phyloP scores from a whole-genome alignment of 139 green algal species.

The Closterium sp. region DNA sequence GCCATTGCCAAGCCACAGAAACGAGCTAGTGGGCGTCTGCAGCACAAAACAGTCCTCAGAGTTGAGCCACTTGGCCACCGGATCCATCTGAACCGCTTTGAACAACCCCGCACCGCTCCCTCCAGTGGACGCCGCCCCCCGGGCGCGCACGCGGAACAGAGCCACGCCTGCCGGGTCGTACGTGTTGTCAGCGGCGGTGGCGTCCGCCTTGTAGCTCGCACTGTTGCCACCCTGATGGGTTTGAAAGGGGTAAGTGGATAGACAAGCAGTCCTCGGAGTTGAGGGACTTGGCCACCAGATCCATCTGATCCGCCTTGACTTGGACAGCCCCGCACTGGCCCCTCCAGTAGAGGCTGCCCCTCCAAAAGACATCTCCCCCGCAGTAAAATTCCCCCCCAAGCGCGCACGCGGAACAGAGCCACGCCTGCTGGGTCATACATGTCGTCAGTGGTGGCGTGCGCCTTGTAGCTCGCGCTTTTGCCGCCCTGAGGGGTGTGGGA shows the following conservation, averaged over 20 bases:
- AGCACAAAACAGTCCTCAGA: constrained; percentile 53
- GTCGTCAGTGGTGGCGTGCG: too few relatives aligned
- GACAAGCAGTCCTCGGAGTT: too few relatives aligned
- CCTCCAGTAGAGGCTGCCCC: too few relatives aligned
- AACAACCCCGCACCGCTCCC: not conserved
- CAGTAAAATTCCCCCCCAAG: too few relatives aligned
- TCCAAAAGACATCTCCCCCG: too few relatives aligned
- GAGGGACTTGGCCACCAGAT: too few relatives aligned
- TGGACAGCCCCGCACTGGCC: too few relatives aligned
- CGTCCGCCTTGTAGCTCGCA: not conserved
- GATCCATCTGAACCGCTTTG: not conserved
- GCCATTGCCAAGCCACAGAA: constrained; percentile 36
- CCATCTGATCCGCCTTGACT: too few relatives aligned
- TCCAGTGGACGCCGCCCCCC: not conserved
- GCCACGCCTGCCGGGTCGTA: constrained; percentile 9
- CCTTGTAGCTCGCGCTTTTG: not conserved
- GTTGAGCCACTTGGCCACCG: constrained; percentile 41
- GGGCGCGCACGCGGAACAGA: not conserved
- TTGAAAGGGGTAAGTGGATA: too few relatives aligned
- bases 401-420: not conserved
- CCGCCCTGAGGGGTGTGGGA: too few relatives aligned
- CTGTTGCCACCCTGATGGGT: not conserved
- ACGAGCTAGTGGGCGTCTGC: constrained; percentile 13
- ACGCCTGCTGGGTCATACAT: constrained; percentile 3
- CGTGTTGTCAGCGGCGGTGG: not conserved